phyloP scores from a whole-genome alignment of 2,329 filamentous ascomycete species.

The Cytospora piceae region DNA sequence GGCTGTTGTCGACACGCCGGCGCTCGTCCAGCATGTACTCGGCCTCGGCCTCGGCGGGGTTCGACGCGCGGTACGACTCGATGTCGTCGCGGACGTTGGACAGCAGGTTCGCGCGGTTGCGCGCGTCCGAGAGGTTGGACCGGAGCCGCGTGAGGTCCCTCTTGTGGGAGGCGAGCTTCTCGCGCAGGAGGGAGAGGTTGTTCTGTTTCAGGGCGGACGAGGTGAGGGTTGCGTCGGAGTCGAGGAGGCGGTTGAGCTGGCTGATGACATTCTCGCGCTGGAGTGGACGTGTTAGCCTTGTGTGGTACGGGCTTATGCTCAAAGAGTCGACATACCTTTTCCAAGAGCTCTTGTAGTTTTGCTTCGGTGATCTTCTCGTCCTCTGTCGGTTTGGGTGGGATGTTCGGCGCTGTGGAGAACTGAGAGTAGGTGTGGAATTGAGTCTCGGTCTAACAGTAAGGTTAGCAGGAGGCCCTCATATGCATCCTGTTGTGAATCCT shows the following conservation, averaged over 20 bases:
- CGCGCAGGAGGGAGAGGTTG: slow-evolving; percentile 88
- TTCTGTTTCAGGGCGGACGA: slow-evolving; percentile 96
- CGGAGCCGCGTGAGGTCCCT: slow-evolving; percentile 79
- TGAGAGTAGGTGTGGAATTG: slow-evolving; percentile 88
- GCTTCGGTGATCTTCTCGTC: slow-evolving; percentile 81
- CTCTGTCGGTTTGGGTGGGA: slow-evolving; percentile 80
- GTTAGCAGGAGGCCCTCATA: slow-evolving; percentile 20
- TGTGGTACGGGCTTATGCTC: not conserved
- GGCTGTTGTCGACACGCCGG: slow-evolving; percentile 81
- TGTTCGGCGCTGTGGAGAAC: slow-evolving; percentile 78
- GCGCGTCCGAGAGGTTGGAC: slow-evolving; percentile 72
- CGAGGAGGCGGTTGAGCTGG: slow-evolving; percentile 85
- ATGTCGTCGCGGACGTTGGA: slow-evolving; percentile 92
- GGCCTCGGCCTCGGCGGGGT: slow-evolving; percentile 81
- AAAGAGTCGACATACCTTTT: slow-evolving; percentile 61
- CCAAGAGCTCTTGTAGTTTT: slow-evolving; percentile 81
- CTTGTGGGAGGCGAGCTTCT: slow-evolving; percentile 85
- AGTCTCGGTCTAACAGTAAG: slow-evolving; percentile 70
- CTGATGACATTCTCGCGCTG: slow-evolving; percentile 81
- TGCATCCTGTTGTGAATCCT: slow-evolving; percentile 27
- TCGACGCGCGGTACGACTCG: slow-evolving; percentile 79
- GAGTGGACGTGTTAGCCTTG: slow-evolving; percentile 26
- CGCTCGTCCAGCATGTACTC: slow-evolving; percentile 98
- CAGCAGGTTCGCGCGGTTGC: slow-evolving; percentile 87
- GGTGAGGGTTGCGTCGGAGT: slow-evolving; percentile 85